Base-by-base conservation (phyloP, 1,284 basidiomycete genomes). In the Irpex sp. region DNA sequence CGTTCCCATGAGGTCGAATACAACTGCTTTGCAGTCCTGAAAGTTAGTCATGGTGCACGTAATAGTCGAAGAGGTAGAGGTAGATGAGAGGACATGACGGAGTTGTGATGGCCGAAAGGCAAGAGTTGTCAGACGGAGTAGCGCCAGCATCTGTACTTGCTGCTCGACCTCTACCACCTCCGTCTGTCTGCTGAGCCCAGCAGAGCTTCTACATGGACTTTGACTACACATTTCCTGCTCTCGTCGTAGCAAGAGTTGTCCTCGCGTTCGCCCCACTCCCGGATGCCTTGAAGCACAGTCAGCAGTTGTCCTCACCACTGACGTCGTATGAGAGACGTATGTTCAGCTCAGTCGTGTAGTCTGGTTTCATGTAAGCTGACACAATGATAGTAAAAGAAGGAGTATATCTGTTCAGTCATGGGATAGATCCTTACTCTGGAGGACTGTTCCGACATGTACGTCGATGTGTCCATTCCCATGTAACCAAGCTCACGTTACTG, bases 361-460 rank as follows among this genome's bases (percentile, higher is more conserved):
- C 17, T 17, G 6, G 21, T 21, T 34, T n/a, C 7, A 26, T 37
- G 11, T 49, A n/a, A n/a, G 15, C 58, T 63, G 3, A 51, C 48
- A 47, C 8, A 21, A n/a, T 8, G 52, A 60, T 67, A 97, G 95
- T 97, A 64, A 86, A 88, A 70, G 96, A 97, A 76, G 94, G 95
- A 1, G 81, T 95, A 7, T 94, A 89, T 74, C 82, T 97, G 11
- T 88, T 87, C 67, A 76, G 81, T 40, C 80, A 89, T 75, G 86
- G 85, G 4, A 78, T 92, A 36, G 86, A 96, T 72, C 94, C 95
- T 31, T 97, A 97, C 71, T 83, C 87, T 62, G 93, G 93, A 56
- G 92, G 93, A 1, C 78, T 87, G 9, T 94, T 96, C 72, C 84
- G 91, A 72, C 94, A 96, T 75, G 94, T 96, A 76, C 66, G 86